Base-by-base conservation (phyloP, 2,329 filamentous ascomycete species). In the Epichloe glyceriae region DNA sequence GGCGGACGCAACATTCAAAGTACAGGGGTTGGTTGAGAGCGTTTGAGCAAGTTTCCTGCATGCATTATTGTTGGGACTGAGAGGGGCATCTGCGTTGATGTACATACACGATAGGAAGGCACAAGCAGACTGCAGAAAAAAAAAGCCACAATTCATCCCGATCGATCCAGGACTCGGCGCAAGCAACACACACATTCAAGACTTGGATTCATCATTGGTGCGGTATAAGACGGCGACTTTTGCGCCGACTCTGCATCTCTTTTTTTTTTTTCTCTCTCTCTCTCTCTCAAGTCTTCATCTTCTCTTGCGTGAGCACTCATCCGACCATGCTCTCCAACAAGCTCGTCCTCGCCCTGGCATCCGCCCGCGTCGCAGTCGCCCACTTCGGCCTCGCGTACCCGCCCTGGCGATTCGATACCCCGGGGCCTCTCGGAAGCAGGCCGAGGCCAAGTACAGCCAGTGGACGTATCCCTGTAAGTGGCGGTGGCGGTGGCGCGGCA, bases 301-400 rank as follows among this genome's bases (percentile, higher is more conserved):
- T 3, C 8, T 30, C 26, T 30, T 30, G 3, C 26, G 3, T 10
- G 26, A 30, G 26, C 26, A 11, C 26, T 30, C 26, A 10, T 11
- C 26, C 26, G 8, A 30, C 26, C 50, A 66, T 71, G 63, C 55
- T 60, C 44, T 53, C 57, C 57, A 63, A 63, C 53, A 30, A 30
- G 26, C 57, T 61, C 35, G 49, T 69, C 35, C 48, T 68, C 57
- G 55, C 62, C 49, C 53, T 73, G 55, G 63, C 67, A 33, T 62
- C 64, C 35, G 60, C 61, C 19, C 64, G 66, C 41, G 58, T 69
- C 33, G 70, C 64, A 37, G 60, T 67, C 20, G 75, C 73, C 40
- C 75, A 78, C 61, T 78, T 76, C 60, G 63, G 62, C 40, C 59
- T 78, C 51, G 57, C 60, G 12, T 76, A 73, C 58, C 75, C 75